Conservation (phyloP, 257 asterid species). For the Solanum bukasovii region DNA sequence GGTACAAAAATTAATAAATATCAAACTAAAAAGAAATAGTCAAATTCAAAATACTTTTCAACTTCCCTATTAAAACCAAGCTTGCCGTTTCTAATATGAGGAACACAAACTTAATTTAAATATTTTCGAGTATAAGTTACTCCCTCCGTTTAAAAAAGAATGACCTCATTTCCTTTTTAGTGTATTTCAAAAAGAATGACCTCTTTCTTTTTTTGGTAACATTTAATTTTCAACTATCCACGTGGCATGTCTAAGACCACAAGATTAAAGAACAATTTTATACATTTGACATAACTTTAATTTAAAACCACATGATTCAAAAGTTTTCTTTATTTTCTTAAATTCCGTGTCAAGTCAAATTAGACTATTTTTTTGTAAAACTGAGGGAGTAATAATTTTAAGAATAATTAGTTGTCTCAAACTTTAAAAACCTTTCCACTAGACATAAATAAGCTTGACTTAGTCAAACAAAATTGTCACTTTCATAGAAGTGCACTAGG, state of each 20-base stretch:
- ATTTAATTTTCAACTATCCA: too few relatives aligned
- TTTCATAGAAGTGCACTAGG: background rate
- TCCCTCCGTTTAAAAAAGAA: too few relatives aligned
- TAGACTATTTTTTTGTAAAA: too few relatives aligned
- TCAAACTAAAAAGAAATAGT: background rate
- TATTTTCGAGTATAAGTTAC: background rate
- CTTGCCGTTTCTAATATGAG: background rate
- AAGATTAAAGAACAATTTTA: too few relatives aligned
- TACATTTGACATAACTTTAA: too few relatives aligned
- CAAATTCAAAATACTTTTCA: background rate
- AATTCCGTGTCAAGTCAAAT: too few relatives aligned
- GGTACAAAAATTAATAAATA: background rate
- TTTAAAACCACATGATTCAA: too few relatives aligned
- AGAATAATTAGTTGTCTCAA: background rate
- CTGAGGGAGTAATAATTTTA: background rate
- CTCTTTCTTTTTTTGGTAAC: too few relatives aligned
- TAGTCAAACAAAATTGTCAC: background rate
- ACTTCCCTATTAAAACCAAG: background rate
- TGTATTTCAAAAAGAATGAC: too few relatives aligned
- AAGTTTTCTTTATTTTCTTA: too few relatives aligned
- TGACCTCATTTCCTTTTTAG: too few relatives aligned
- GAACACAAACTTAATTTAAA: background rate
- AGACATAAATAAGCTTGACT: background rate
- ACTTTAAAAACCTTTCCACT: background rate
- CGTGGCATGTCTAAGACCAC: too few relatives aligned